Base-by-base conservation (phyloP, 352 stramenopile genomes). In the Phytophthora citricola region DNA sequence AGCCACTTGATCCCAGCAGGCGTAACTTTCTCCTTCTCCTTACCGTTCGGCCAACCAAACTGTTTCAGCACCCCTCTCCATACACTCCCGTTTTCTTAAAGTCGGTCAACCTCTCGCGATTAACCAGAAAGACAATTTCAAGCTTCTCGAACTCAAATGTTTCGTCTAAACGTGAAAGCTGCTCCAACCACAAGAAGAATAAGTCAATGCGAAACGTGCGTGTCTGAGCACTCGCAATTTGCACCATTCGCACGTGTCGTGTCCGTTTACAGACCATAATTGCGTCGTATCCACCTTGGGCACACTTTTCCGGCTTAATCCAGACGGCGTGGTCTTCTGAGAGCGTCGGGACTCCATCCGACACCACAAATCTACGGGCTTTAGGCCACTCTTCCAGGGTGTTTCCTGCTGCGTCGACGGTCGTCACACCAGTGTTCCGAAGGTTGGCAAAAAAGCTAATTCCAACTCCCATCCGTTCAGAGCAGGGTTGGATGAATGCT, bases 381-480 rank as follows among this genome's bases (percentile, higher is more conserved):
- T 48, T 3, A 51, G 1, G 0, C 62, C 62, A 60, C 26, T 7
- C 38, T 0, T 36, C 54, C 41, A 65, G 0, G 11, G 0, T 43
- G n/a, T 65, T 64, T 20, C 41, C 62, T 47, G 43, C 43, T n/a
- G 26, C 43, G 31, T 65, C 48, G 6, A 56, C 47, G 4, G 51
- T 22, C n/a, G 12, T 14, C 17, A 60, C 4, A 47, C 47, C 31
- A 11, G 32, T 26, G 11, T 58, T 51, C 38, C 38, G 63, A 56
- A 65, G 40, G 56, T n/a, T 60, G 12, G 48, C 32, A 27, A 63
- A 70, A n/a, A 66, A 70, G 45, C n/a, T 8, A 65, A 36, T 22
- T 60, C 54, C 31, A 70, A 31, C 39, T 57, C 65, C 63, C 63
- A 70, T 43, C 46, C 41, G 34, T 71, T 40, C 24, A 56, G 17